These are phyloP conservation scores for Arbutus unedo DNA, from an alignment of 148 eudicot species.

Conservation along the genomic window DNA sequence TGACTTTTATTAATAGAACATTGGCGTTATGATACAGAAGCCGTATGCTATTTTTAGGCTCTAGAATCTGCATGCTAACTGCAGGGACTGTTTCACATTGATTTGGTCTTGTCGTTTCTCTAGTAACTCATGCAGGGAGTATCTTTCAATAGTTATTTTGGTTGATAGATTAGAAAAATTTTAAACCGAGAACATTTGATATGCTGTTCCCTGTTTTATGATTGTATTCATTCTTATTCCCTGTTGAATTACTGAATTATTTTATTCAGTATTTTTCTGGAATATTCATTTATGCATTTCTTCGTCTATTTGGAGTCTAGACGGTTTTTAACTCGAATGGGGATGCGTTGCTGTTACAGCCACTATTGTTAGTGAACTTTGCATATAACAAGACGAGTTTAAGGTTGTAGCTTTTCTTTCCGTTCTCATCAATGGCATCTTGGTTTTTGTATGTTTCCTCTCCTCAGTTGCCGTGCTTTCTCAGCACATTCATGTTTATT, in stretches of 20 bases:
- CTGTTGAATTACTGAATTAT: not conserved
- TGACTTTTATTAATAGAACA: not conserved
- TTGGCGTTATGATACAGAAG: not conserved
- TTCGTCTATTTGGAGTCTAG: not conserved
- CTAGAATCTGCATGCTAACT: conserved; percentile 5
- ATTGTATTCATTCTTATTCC: not conserved
- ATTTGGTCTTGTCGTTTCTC: not conserved
- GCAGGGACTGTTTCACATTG: not conserved
- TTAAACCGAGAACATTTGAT: not conserved
- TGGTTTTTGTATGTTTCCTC: not conserved
- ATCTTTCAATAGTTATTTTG: not conserved
- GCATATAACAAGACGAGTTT: not conserved
- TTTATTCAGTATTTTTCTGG: not conserved
- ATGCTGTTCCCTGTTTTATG: not conserved
- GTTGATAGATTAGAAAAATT: not conserved
- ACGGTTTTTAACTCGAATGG: not conserved
- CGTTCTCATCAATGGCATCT: not conserved
- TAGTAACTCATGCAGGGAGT: not conserved
- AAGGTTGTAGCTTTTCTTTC: not conserved
- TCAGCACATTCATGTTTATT: not conserved
- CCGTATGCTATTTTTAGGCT: not conserved
- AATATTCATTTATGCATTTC: not conserved
- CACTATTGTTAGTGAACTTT: not conserved
- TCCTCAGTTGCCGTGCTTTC: not conserved
- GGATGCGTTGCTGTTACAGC: not conserved